Percentiles rank a stretch among this genome's conserved stretches.
These are phyloP conservation scores for Debaryomyces prosopidis DNA, from an alignment of 805 yeast species.

Conservation along the genomic window DNA sequence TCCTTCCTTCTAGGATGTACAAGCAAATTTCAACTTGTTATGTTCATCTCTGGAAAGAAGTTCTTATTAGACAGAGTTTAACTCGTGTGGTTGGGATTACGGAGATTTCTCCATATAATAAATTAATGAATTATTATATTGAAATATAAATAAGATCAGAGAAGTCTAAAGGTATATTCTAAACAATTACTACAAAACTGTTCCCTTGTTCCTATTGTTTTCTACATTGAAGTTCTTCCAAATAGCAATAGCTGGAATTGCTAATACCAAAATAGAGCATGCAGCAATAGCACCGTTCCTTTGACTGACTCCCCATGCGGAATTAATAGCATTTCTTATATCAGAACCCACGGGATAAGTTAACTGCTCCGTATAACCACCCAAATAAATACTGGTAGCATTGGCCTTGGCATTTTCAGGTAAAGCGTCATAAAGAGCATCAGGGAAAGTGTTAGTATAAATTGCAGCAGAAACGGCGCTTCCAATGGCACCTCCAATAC, in stretches of 20 bases:
- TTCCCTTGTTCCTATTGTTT: constrained; percentile 10
- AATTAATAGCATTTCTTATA: constrained; percentile 22
- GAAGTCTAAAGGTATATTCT: too few species aligned
- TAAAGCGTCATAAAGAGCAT: constrained; percentile 17
- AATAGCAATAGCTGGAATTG: constrained; percentile 19
- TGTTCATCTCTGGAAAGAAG: too few species aligned
- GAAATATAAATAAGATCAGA: too few species aligned
- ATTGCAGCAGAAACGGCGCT: constrained; percentile 9
- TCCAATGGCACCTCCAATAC: constrained; percentile 13
- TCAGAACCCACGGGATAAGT: constrained; percentile 20
- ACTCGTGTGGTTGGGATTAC: too few species aligned
- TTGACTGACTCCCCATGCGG: constrained; percentile 25
- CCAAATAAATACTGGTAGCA: constrained; percentile 13
- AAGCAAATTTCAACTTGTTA: too few species aligned
- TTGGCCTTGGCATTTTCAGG: constrained; percentile 21
- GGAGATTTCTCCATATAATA: too few species aligned
- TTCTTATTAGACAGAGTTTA: too few species aligned
- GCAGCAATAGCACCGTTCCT: constrained; percentile 21
- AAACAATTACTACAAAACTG: constrained; percentile 5
- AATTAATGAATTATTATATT: too few species aligned
- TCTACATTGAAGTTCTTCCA: constrained; percentile 28
- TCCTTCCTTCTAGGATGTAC: too few species aligned
- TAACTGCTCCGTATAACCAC: constrained; percentile 19
- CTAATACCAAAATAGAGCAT: constrained; percentile 18
- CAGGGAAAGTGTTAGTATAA: constrained; percentile 20